These are phyloP conservation scores for Pholiota adiposa DNA, from an alignment of 1,284 basidiomycete species.

Conservation along the genomic window DNA sequence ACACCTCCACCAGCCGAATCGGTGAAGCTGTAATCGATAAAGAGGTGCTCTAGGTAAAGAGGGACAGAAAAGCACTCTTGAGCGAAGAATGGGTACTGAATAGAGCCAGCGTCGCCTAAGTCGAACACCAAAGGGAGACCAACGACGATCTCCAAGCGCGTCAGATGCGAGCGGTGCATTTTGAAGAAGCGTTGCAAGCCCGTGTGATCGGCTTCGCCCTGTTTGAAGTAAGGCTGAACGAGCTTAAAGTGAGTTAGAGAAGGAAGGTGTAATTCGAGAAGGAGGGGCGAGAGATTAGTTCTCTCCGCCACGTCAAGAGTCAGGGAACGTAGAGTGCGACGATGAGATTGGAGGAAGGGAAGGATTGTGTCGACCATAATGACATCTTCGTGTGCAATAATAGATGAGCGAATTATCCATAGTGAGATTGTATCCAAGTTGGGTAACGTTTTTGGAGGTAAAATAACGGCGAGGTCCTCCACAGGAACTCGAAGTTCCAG, in stretches of 20 bases:
- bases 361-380: conserved; percentile 7
- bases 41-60: conserved; percentile 15
- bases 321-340: conserved; percentile 10
- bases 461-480: neutral
- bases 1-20: neutral
- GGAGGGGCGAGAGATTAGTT: conserved; percentile 5
- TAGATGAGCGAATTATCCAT: conserved; percentile 7
- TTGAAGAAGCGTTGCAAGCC: conserved; percentile 17
- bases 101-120: neutral
- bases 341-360: conserved; percentile 15
- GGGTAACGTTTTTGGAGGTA: neutral
- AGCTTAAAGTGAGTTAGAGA: conserved; percentile 14
- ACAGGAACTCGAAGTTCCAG: conserved; percentile 7
- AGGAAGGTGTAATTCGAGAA: neutral
- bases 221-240: conserved; percentile 1
- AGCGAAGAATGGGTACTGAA: conserved; percentile 11
- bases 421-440: conserved; percentile 12
- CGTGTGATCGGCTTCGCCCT: conserved; percentile 3
- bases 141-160: conserved; percentile 3
- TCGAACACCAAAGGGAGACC: neutral
- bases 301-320: conserved; percentile 12
- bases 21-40: conserved; percentile 11
- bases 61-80: conserved; percentile 15
- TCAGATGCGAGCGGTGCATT: conserved; percentile 13
- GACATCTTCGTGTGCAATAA: neutral